A percentile compares a stretch with the other conserved stretches of the same genome.
These are phyloP conservation scores for Citeromyces hawaiiensis DNA, from an alignment of 1,139 yeast genomes.

Conservation along the genomic window DNA sequence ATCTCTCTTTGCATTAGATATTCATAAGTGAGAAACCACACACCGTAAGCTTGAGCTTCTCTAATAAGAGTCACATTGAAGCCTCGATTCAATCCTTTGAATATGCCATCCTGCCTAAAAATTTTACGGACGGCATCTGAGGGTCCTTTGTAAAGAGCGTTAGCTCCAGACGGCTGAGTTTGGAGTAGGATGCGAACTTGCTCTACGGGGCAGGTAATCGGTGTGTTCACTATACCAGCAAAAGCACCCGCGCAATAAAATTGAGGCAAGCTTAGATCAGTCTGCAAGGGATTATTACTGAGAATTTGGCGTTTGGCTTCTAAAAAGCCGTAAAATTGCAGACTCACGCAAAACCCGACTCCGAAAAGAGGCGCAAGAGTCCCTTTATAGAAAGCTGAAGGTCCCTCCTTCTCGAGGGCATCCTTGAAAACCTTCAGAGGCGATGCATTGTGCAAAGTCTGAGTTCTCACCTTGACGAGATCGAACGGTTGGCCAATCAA, in stretches of 20 bases:
- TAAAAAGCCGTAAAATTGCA: slow-evolving; percentile 68
- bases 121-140: slow-evolving; percentile 35
- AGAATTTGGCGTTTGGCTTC: slow-evolving; percentile 57
- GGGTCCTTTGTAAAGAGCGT: slow-evolving; percentile 25
- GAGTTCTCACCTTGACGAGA: slow-evolving; percentile 52
- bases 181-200: slow-evolving; percentile 64
- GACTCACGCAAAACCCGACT: slow-evolving; percentile 63
- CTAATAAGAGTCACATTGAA: slow-evolving; percentile 43
- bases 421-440: slow-evolving; percentile 36
- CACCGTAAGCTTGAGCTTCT: slow-evolving; percentile 73
- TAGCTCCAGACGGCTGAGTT: slow-evolving; percentile 28
- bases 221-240: slow-evolving; percentile 68
- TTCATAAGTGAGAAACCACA: slow-evolving; percentile 71
- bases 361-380: slow-evolving; percentile 37
- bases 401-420: slow-evolving; percentile 48
- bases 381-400: slow-evolving; percentile 45
- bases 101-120: slow-evolving; percentile 27
- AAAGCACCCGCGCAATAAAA: slow-evolving; percentile 62
- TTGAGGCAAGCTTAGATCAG: slow-evolving; percentile 37
- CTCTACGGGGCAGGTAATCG: slow-evolving; percentile 65
- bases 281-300: slow-evolving; percentile 14
- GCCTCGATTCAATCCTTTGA: slow-evolving; percentile 46
- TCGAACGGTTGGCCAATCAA: slow-evolving; percentile 69
- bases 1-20: slow-evolving; percentile 33
- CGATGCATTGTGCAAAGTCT: slow-evolving; percentile 33